Evolutionary conservation across 1,284 basidiomycete species (phyloP).

Genomic region (Cryptococcus deneoformans): DNA sequence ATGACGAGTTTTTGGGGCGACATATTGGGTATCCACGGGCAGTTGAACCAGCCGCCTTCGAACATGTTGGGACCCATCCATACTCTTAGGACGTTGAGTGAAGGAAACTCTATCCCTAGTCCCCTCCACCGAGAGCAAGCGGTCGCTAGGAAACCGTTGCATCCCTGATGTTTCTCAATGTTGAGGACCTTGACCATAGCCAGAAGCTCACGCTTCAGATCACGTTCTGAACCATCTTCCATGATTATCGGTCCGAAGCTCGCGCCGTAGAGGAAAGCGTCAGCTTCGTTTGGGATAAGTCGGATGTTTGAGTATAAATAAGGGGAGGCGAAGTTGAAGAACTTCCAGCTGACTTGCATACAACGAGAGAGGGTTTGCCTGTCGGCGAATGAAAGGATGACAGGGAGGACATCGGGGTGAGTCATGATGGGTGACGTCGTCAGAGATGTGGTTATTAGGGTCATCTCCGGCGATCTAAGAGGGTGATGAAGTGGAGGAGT

Average conservation of each 20-base stretch:
- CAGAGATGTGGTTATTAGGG: no score
- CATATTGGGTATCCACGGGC: no score
- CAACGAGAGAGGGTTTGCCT: slow-evolving; percentile 7
- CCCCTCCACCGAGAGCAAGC: slow-evolving; percentile 9
- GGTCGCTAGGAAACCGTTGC: slow-evolving; percentile 1
- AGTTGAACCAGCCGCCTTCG: no score
- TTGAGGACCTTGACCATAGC: slow-evolving; percentile 3
- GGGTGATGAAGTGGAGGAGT: no score
- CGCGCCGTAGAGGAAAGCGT: slow-evolving; percentile 4
- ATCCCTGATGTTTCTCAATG: slow-evolving; percentile 5
- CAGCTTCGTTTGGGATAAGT: slow-evolving; percentile 6
- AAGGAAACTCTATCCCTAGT: no score
- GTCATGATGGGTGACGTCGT: no score
- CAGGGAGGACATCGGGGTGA: no score
- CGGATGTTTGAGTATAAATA: slow-evolving; percentile 11
- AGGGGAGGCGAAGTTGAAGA: slow-evolving; percentile 7
- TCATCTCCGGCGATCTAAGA: no score
- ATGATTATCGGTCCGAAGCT: slow-evolving; percentile 1
- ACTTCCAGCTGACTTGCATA: slow-evolving; percentile 12
- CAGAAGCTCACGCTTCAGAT: slow-evolving; percentile 4
- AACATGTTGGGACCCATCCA: no score
- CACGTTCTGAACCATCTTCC: background rate
- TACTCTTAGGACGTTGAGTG: no score
- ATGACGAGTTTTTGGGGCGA: no score
- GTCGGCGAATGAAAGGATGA: slow-evolving; percentile 3